These are phyloP conservation scores for Chimonanthus salicifolius DNA, from an alignment of 164 flowering plant species.

Conservation along the genomic window DNA sequence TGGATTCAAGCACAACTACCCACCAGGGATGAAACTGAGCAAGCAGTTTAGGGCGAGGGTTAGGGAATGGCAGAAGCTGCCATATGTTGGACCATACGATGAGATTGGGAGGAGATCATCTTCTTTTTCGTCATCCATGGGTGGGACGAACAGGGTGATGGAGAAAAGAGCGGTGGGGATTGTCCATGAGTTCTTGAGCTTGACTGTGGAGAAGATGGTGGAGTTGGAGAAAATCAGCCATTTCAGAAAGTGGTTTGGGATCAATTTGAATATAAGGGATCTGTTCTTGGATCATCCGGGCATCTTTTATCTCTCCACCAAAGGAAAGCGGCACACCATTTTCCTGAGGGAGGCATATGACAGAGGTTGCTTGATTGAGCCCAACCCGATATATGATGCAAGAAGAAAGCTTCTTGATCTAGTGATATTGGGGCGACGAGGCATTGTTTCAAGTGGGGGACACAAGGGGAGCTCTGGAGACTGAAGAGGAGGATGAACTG, in stretches of 20 bases:
- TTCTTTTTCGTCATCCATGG: conserved; percentile 13
- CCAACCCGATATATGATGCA: conserved; percentile 69
- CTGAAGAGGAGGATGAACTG: neutral
- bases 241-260: conserved; percentile 79
- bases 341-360: conserved; percentile 85
- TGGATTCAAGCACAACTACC: conserved; percentile 61
- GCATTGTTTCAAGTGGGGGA: conserved; percentile 17
- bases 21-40: conserved; percentile 84
- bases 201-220: conserved; percentile 74
- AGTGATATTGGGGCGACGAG: conserved; percentile 59
- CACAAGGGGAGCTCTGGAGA: neutral
- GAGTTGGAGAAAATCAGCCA: conserved; percentile 97
- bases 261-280: conserved; percentile 81
- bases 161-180: conserved; percentile 89
- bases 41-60: conserved; percentile 65
- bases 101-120: conserved; percentile 25
- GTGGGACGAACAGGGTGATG: conserved; percentile 29
- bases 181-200: conserved; percentile 79
- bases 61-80: conserved; percentile 73
- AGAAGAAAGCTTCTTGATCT: conserved; percentile 85
- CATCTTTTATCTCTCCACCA: conserved; percentile 76
- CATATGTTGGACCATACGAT: conserved; percentile 80
- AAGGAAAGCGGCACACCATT: conserved; percentile 72
- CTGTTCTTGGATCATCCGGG: conserved; percentile 90
- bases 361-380: conserved; percentile 59